Evolutionary conservation across 2,329 filamentous ascomycete genomes (phyloP), one percentile per base, ranked within the genome.

Genomic region (Teratosphaeria epicoccoides): DNA sequence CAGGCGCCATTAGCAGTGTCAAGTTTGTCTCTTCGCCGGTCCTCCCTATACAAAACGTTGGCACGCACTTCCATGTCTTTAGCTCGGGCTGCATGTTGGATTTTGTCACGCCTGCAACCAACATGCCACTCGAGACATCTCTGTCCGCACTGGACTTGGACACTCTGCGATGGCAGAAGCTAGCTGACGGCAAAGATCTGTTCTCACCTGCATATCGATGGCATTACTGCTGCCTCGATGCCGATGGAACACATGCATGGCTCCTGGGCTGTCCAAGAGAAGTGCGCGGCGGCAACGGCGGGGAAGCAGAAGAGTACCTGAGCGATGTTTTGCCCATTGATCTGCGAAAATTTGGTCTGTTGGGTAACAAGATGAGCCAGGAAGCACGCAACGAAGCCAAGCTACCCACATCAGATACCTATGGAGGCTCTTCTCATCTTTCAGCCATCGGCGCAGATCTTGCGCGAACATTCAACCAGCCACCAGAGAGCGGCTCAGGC

Each of bases 221-320:
- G 93, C 91, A 97, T 68, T 98, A 98, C 66, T 97, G 93, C 68
- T 95, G 89, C 2, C 86, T 96, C 71, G 94, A 96, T 65, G 84
- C 93, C 55, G 88, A 95, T 61, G 91, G 91, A 5, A 96, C 93
- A 6, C 95, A 95, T 66, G 93, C 89, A 6, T 98, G 93, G 90
- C 76, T 98, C 23, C 77, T 98, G n/a, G 93, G 93, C 7, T 96
- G 89, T 63, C 87, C 87, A 2, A 84, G 87, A 3, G 88, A 95
- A 57, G 73, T 77, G 40, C 81, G 83, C 46, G 84, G 84, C 37
- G 74, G 84, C 14, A 84, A 80, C 1, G 78, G 80, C 12, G 84
- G 82, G 52, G 82, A 81, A 3, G 84, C 89, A 52, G 91, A 95
- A 65, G 91, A 96, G 66, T 94, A 94, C 65, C 77, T 98, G 46